A percentile compares a stretch with the other conserved stretches of the same genome.
Evolutionary conservation across 139 green algal genomes (phyloP).

Genomic region (Haematococcus sp.): DNA sequence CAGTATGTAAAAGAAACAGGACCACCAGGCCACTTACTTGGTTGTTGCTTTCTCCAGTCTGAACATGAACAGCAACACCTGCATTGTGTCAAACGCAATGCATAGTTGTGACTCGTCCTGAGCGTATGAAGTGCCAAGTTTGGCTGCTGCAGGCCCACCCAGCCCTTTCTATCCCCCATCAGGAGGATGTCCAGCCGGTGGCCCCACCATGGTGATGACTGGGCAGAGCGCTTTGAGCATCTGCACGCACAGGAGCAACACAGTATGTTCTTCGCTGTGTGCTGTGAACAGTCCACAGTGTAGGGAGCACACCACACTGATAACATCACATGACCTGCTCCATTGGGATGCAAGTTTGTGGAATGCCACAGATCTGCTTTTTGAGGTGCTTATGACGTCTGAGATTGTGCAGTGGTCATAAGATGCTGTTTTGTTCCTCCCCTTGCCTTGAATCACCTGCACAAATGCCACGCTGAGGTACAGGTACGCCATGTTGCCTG

Average conservation of each 20-base stretch:
- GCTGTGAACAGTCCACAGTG: neutral
- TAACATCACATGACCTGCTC: too few species aligned
- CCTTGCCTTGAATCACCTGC: neutral
- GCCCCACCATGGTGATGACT: slow-evolving; percentile 81
- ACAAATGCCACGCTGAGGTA: slow-evolving; percentile 88
- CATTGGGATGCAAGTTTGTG: too few species aligned
- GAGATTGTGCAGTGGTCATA: too few species aligned
- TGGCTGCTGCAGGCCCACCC: too few species aligned
- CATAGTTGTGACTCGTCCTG: too few species aligned
- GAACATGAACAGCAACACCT: slow-evolving; percentile 64
- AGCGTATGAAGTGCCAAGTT: too few species aligned
- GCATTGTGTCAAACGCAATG: too few species aligned
- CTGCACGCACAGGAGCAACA: slow-evolving; percentile 69
- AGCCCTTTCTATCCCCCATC: too few species aligned
- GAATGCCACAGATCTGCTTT: too few species aligned
- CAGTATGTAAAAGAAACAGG: too few species aligned
- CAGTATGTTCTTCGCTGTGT: neutral
- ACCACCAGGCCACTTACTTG: neutral
- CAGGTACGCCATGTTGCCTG: slow-evolving; percentile 32
- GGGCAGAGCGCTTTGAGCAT: slow-evolving; percentile 77
- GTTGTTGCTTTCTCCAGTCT: slow-evolving; percentile 55
- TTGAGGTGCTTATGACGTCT: too few species aligned
- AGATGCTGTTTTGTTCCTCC: neutral
- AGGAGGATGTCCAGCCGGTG: too few species aligned
- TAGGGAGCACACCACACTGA: neutral